Evolutionary conservation across 2,329 filamentous ascomycete species (phyloP).

Genomic region (Westerdykella ornata): DNA sequence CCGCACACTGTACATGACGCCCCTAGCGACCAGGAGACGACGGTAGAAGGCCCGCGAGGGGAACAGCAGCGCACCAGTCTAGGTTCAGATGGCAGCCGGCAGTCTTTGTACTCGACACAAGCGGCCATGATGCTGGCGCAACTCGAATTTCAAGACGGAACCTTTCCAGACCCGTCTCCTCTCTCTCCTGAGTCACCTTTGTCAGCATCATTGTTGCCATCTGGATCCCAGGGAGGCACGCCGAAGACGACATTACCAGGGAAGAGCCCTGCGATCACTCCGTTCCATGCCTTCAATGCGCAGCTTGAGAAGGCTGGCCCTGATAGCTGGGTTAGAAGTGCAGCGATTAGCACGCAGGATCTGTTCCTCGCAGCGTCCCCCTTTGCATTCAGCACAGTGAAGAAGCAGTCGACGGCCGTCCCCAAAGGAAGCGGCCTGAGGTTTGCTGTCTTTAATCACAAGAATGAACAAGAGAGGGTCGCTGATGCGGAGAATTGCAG

Average conservation of each 20-base stretch:
- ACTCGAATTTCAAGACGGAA: slow-evolving; percentile 28
- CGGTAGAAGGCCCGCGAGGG: neutral
- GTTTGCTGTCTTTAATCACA: slow-evolving; percentile 15
- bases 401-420: slow-evolving; percentile 27
- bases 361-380: slow-evolving; percentile 39
- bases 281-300: slow-evolving; percentile 24
- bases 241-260: slow-evolving; percentile 9
- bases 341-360: slow-evolving; percentile 40
- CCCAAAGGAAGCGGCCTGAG: slow-evolving; percentile 17
- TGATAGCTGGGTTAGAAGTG: slow-evolving; percentile 10
- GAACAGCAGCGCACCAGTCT: slow-evolving; percentile 1
- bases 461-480: slow-evolving; percentile 3
- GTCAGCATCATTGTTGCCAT: neutral
- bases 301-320: slow-evolving; percentile 13
- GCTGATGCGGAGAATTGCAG: slow-evolving; percentile 7
- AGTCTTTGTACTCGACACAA: slow-evolving; percentile 31
- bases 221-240: slow-evolving; percentile 13
- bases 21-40: neutral
- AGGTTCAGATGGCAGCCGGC: slow-evolving; percentile 6
- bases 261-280: slow-evolving; percentile 23
- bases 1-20: too few species aligned
- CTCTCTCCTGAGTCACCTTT: slow-evolving; percentile 12
- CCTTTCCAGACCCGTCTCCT: slow-evolving; percentile 13
- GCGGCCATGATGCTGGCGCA: slow-evolving; percentile 31
- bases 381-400: slow-evolving; percentile 38